These are phyloP conservation scores for Exserohilum turcica DNA, from an alignment of 2,329 filamentous ascomycete genomes.

Conservation along the genomic window DNA sequence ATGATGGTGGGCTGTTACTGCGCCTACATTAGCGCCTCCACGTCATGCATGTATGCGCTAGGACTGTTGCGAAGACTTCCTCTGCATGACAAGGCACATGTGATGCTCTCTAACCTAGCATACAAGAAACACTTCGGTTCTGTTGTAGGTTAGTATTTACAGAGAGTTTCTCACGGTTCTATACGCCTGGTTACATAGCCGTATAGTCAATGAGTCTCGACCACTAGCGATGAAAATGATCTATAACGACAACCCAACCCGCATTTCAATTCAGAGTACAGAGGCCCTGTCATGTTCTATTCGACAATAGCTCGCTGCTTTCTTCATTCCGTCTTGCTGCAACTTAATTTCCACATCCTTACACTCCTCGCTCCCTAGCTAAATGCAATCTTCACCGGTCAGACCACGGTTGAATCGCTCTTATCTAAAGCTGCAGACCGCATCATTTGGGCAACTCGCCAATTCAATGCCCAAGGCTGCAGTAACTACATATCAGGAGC, in stretches of 20 bases:
- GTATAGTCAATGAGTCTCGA: too few species aligned
- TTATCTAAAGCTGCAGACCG: slow-evolving; percentile 1
- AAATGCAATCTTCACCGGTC: not conserved
- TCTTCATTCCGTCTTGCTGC: not conserved
- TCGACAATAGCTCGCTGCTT: not conserved
- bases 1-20: too few species aligned
- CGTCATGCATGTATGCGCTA: not conserved
- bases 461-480: not conserved
- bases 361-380: not conserved
- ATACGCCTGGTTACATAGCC: not conserved
- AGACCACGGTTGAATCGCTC: not conserved
- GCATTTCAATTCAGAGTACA: too few species aligned
- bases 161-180: not conserved
- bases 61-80: not conserved
- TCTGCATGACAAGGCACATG: not conserved
- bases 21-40: not conserved
- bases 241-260: too few species aligned
- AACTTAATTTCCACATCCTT: not conserved
- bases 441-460: not conserved
- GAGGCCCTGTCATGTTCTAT: too few species aligned
- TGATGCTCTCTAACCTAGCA: too few species aligned
- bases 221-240: too few species aligned
- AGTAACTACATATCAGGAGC: not conserved
- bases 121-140: not conserved
- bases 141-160: not conserved